phyloP scores from a whole-genome alignment of 176 grass and related monocot genomes.

The Hyparrhenia diplandra region DNA sequence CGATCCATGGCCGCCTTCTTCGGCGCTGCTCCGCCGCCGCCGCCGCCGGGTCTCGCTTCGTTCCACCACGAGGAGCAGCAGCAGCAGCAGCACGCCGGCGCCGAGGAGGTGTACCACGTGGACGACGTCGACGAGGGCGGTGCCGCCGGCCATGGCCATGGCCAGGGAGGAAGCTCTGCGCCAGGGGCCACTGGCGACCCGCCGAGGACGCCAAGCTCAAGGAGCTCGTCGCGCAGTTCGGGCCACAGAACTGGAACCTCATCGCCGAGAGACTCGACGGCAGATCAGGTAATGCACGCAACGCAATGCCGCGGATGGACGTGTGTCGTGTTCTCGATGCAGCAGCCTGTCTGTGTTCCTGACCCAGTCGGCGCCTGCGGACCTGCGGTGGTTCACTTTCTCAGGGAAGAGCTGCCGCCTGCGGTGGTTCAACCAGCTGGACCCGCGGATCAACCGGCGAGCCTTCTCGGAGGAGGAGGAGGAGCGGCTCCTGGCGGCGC shows the following conservation, averaged over 20 bases:
- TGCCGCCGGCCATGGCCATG: background rate
- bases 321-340: background rate
- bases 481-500: conserved; percentile 68
- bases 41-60: background rate
- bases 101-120: conserved; percentile 14
- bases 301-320: background rate
- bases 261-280: conserved; percentile 86
- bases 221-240: conserved; percentile 67
- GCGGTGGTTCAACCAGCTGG: conserved; percentile 94
- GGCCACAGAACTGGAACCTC: conserved; percentile 88
- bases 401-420: conserved; percentile 82
- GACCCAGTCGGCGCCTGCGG: no score
- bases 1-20: conserved; percentile 28
- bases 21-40: background rate
- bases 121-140: conserved; percentile 33
- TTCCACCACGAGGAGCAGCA: conserved; percentile 9
- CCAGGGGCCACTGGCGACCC: conserved; percentile 70
- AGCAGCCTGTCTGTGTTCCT: no score
- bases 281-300: conserved; percentile 60
- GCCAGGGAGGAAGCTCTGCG: conserved; percentile 49
- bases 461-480: conserved; percentile 76
- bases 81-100: background rate
- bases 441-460: conserved; percentile 75
- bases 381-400: no score
- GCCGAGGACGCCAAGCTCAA: conserved; percentile 79